phyloP scores from a whole-genome alignment of 192 early-diverging fungal genomes.

The Chytriomyces sp. region DNA sequence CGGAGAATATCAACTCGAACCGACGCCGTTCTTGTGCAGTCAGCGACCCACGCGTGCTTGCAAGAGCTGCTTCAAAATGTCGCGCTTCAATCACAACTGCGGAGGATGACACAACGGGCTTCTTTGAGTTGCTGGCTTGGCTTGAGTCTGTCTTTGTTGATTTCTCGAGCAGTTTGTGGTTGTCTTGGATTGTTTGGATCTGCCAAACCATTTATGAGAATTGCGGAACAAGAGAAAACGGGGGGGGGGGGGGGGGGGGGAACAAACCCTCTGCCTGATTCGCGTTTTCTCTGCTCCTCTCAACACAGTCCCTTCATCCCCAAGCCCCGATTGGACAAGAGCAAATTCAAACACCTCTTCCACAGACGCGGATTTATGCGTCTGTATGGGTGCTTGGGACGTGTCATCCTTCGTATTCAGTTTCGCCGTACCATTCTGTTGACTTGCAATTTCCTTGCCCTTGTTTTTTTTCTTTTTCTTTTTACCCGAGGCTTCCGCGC shows the following conservation, averaged over 20 bases:
- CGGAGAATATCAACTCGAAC: slow-evolving; percentile 59
- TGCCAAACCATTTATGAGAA: not conserved
- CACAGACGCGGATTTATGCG: not conserved
- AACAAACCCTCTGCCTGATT: slow-evolving; percentile 34
- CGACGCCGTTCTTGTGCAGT: slow-evolving; percentile 59
- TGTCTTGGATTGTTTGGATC: slow-evolving; percentile 30
- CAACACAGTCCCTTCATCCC: slow-evolving; percentile 13
- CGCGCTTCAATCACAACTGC: slow-evolving; percentile 9
- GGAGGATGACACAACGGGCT: not conserved
- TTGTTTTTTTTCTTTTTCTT: not conserved
- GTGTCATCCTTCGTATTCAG: not conserved
- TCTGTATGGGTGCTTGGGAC: not conserved
- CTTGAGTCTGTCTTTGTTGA: slow-evolving; percentile 37
- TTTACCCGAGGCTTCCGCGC: not conserved
- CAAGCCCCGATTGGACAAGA: slow-evolving; percentile 31
- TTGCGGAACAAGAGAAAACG: slow-evolving; percentile 6
- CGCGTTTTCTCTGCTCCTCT: slow-evolving; percentile 33
- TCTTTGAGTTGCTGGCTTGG: not conserved
- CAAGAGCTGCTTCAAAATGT: slow-evolving; percentile 65
- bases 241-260: too few species aligned
- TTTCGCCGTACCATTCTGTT: not conserved
- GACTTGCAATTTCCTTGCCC: slow-evolving; percentile 12
- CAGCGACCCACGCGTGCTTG: slow-evolving; percentile 67
- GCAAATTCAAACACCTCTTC: slow-evolving; percentile 8
- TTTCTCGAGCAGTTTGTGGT: slow-evolving; percentile 23